Conservation (phyloP, 345 rosid species). For the Euphorbia tirucalli region DNA sequence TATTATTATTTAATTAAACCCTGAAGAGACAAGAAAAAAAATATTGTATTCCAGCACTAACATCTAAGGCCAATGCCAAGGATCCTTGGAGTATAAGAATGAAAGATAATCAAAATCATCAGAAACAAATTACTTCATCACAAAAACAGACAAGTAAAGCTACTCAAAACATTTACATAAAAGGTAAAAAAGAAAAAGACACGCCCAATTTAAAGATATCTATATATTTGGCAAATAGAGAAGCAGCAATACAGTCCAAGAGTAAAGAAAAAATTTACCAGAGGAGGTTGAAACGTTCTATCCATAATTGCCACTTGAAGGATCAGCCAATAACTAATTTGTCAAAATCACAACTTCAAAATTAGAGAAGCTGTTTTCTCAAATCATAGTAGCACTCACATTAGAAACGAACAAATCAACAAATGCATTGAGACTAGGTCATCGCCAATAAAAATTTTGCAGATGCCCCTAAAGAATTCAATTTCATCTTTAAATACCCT, state of each 20-base stretch:
- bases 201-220: background rate
- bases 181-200: background rate
- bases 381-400: conserved; percentile 12
- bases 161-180: background rate
- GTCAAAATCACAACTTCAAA: conserved; percentile 26
- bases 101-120: background rate
- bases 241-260: conserved; percentile 8
- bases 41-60: background rate
- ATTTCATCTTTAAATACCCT: background rate
- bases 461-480: background rate
- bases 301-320: conserved; percentile 53
- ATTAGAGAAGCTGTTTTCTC: conserved; percentile 21
- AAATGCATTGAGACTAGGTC: conserved; percentile 18
- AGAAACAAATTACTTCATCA: background rate
- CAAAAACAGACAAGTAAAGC: no score
- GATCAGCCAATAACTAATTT: conserved; percentile 24
- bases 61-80: background rate
- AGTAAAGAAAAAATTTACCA: conserved; percentile 42
- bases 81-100: background rate
- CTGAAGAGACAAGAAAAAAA: conserved; percentile 2
- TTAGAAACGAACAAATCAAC: conserved; percentile 7
- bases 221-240: background rate
- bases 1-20: background rate
- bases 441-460: background rate
- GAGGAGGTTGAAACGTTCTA: conserved; percentile 67